Evolutionary conservation across 2,329 filamentous ascomycete genomes (phyloP).

Genomic region (Fusarium veterinarium): DNA sequence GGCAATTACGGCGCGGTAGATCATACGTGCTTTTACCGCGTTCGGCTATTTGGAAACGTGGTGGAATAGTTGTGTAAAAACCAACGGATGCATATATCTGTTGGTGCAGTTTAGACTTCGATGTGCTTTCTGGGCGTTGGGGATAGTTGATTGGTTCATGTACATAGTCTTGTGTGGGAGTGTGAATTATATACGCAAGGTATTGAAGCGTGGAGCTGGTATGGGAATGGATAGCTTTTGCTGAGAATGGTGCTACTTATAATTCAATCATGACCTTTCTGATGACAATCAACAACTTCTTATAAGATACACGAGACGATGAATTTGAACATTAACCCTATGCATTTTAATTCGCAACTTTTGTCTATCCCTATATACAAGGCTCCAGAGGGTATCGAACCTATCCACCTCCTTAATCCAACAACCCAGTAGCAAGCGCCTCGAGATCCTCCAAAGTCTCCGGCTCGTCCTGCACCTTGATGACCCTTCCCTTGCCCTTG

Average conservation of each 20-base stretch:
- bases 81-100: no score
- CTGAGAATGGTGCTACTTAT: constrained; percentile 7
- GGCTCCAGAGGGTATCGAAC: constrained; percentile 46
- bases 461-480: constrained; percentile 74
- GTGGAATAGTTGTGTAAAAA: background rate
- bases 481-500: constrained; percentile 63
- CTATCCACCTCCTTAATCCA: constrained; percentile 57
- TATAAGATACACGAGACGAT: no score
- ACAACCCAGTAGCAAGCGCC: constrained; percentile 77
- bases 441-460: constrained; percentile 84
- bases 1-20: constrained; percentile 68
- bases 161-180: constrained; percentile 13
- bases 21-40: constrained; percentile 74
- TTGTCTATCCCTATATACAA: constrained; percentile 37
- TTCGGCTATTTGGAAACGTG: constrained; percentile 64
- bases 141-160: background rate
- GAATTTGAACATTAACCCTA: constrained; percentile 13
- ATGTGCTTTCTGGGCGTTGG: constrained; percentile 6
- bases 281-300: background rate
- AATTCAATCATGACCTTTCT: constrained; percentile 20
- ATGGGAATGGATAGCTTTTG: constrained; percentile 26
- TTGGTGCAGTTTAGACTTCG: background rate
- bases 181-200: constrained; percentile 24
- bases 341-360: constrained; percentile 24
- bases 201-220: constrained; percentile 35